Percentiles rank a stretch among this genome's conserved stretches.
Conservation (phyloP, 2,329 filamentous ascomycete genomes). For the Monilinia aucupariae region DNA sequence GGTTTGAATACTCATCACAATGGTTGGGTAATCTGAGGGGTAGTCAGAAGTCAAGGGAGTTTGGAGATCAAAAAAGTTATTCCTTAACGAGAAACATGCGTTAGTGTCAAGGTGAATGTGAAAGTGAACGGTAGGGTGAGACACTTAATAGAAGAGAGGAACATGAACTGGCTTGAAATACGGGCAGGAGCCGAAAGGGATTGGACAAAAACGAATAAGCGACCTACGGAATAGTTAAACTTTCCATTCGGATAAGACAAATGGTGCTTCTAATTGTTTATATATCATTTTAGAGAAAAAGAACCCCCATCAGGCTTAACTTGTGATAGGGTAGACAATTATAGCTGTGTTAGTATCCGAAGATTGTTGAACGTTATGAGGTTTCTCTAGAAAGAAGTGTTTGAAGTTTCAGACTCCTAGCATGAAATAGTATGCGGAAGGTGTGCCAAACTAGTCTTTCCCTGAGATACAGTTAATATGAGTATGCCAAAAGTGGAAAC, state of each 20-base stretch:
- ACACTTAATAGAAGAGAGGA: too few species aligned
- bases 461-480: background rate
- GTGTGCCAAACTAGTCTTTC: background rate
- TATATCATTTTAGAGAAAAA: background rate
- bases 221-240: background rate
- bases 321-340: background rate
- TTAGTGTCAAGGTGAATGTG: background rate
- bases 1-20: background rate
- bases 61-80: too few species aligned
- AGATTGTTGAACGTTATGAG: background rate
- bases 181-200: too few species aligned
- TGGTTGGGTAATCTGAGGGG: background rate
- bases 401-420: background rate
- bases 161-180: too few species aligned
- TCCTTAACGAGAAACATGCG: background rate
- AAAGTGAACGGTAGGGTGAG: background rate
- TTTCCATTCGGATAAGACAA: too few species aligned
- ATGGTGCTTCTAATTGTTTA: background rate
- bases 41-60: background rate
- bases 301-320: background rate
- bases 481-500: background rate
- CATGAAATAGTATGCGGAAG: background rate
- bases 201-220: too few species aligned
- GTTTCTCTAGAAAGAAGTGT: background rate
- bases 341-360: background rate